Conservation (phyloP, 129 eudicot genomes). For the Flaveria brownii region DNA sequence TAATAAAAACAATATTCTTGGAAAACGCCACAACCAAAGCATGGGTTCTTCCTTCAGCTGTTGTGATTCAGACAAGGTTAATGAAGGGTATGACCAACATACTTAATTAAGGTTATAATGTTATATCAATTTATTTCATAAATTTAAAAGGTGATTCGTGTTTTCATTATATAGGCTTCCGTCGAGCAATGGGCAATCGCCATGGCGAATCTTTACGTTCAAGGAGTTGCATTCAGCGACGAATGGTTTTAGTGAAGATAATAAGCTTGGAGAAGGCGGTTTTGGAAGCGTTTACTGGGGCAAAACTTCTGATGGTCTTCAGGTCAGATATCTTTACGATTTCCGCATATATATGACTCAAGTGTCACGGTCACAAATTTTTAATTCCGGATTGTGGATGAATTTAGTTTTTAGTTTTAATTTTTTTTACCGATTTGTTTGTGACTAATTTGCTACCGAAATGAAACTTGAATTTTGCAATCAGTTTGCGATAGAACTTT, state of each 20-base stretch:
- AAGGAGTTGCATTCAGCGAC: constrained; percentile 76
- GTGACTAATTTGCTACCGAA: no score
- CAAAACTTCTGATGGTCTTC: constrained; percentile 79
- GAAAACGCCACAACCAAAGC: constrained; percentile 19
- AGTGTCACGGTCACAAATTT: no score
- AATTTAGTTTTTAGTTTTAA: no score
- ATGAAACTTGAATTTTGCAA: no score
- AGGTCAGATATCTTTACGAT: constrained; percentile 40
- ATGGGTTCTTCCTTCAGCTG: constrained; percentile 73
- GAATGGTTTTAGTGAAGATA: constrained; percentile 73
- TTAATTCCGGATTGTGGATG: no score
- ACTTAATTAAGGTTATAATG: neutral
- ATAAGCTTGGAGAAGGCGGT: constrained; percentile 89
- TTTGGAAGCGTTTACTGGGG: constrained; percentile 92
- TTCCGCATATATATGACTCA: neutral
- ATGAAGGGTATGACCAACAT: constrained; percentile 52
- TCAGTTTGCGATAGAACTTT: no score
- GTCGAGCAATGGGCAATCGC: constrained; percentile 32
- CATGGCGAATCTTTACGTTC: constrained; percentile 75
- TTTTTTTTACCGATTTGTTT: no score
- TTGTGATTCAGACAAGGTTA: constrained; percentile 58
- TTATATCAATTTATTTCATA: no score
- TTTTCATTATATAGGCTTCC: constrained; percentile 31
- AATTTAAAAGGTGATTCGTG: neutral
- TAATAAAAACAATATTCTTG: constrained; percentile 18